Evolutionary conservation across 139 green algal species (phyloP).

Genomic region (Mesostigma viride): DNA sequence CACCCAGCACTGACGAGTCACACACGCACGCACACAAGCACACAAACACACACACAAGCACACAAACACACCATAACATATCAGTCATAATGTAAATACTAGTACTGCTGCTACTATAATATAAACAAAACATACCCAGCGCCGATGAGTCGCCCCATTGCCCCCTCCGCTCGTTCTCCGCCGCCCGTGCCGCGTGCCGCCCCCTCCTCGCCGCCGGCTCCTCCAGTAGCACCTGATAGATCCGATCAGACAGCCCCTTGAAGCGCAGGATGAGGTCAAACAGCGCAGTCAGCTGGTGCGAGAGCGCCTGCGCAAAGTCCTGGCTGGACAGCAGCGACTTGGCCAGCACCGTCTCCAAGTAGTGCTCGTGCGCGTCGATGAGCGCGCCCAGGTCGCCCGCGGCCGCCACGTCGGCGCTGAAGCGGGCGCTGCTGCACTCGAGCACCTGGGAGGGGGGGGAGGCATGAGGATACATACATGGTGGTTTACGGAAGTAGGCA

Average conservation of each 20-base stretch:
- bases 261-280: slow-evolving; percentile 39
- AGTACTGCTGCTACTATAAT: no score
- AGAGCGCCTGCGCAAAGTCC: slow-evolving; percentile 27
- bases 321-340: slow-evolving; percentile 38
- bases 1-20: no score
- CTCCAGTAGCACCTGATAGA: slow-evolving; percentile 18
- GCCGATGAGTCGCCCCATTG: no score
- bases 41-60: no score
- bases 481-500: no score
- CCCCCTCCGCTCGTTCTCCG: neutral
- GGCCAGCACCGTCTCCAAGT: slow-evolving; percentile 44
- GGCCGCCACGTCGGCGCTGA: slow-evolving; percentile 36
- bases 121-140: no score
- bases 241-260: slow-evolving; percentile 17
- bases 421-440: slow-evolving; percentile 46
- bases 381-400: slow-evolving; percentile 66
- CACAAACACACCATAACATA: no score
- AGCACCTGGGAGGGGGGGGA: no score
- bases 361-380: slow-evolving; percentile 60
- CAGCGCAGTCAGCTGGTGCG: slow-evolving; percentile 30
- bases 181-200: neutral
- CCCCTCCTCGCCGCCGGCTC: neutral
- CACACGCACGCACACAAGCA: no score
- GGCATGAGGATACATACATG: no score
- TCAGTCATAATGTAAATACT: no score